Evolutionary conservation across 108 stramenopile species (phyloP).

Genomic region (Bacterosira constricta): DNA sequence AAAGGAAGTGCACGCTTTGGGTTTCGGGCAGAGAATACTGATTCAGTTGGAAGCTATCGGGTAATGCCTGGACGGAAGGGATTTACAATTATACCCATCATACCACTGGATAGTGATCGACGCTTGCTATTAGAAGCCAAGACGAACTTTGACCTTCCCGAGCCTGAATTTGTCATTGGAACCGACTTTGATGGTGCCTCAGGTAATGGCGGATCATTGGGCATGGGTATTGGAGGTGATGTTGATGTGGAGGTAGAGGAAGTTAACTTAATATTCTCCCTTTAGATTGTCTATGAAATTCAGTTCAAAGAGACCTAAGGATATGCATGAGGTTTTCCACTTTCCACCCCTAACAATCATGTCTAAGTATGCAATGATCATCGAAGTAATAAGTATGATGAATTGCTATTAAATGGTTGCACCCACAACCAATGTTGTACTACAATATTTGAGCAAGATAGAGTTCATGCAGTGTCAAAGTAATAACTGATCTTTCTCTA

Average conservation of each 20-base stretch:
- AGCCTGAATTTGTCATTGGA: conserved; percentile 46
- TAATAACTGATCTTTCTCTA: no score
- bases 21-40: conserved; percentile 34
- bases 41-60: conserved; percentile 9
- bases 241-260: conserved; percentile 43
- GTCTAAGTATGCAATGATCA: no score
- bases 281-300: conserved; percentile 7
- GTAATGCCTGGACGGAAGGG: conserved; percentile 12
- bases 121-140: conserved; percentile 40
- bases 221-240: conserved; percentile 41
- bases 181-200: conserved; percentile 23
- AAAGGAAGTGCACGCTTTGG: conserved; percentile 40
- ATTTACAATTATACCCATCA: conserved; percentile 33
- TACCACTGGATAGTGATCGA: conserved; percentile 43
- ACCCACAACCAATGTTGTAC: no score
- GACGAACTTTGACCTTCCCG: conserved; percentile 42
- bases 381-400: no score
- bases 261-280: conserved; percentile 33
- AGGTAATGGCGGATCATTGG: conserved; percentile 15
- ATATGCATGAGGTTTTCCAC: no score
- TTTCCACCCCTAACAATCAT: no score
- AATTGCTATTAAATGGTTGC: no score
- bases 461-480: no score
- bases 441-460: no score
- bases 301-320: background rate